A percentile compares a stretch with the other conserved stretches of the same genome.
These are phyloP conservation scores for Quercus phellos DNA, from an alignment of 331 rosid species.

Conservation along the genomic window DNA sequence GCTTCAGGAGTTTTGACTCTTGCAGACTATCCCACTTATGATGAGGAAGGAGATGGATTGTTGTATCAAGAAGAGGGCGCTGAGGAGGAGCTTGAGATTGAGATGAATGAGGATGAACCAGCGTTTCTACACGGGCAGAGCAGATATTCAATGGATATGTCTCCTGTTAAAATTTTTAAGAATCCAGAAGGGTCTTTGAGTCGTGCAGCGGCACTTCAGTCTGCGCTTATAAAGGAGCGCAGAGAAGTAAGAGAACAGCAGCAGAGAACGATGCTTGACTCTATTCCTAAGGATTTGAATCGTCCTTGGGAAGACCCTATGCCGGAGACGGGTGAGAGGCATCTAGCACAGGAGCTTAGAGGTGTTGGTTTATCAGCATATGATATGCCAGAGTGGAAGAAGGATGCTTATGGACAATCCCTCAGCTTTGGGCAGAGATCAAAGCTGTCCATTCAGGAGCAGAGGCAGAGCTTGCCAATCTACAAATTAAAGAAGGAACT, in stretches of 20 bases:
- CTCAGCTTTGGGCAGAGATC: no score
- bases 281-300: conserved; percentile 97
- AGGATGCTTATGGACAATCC: conserved; percentile 61
- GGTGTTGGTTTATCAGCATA: conserved; percentile 87
- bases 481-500: conserved; percentile 67
- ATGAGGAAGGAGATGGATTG: conserved; percentile 81
- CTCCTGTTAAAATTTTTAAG: conserved; percentile 80
- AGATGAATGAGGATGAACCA: conserved; percentile 80
- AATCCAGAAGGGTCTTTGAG: conserved; percentile 94
- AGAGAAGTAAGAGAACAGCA: conserved; percentile 90
- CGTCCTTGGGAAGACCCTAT: conserved; percentile 98
- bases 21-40: conserved; percentile 66
- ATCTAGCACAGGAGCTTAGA: conserved; percentile 90
- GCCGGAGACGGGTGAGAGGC: conserved; percentile 91
- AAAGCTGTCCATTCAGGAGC: no score
- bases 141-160: conserved; percentile 73
- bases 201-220: conserved; percentile 88
- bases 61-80: conserved; percentile 82
- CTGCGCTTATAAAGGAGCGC: conserved; percentile 87
- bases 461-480: conserved; percentile 68
- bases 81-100: conserved; percentile 87
- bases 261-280: conserved; percentile 86
- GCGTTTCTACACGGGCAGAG: conserved; percentile 82
- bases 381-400: conserved; percentile 93
- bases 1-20: conserved; percentile 79